Conservation (phyloP, 2,329 filamentous ascomycete genomes). For the Mycosphaerella sp. region DNA sequence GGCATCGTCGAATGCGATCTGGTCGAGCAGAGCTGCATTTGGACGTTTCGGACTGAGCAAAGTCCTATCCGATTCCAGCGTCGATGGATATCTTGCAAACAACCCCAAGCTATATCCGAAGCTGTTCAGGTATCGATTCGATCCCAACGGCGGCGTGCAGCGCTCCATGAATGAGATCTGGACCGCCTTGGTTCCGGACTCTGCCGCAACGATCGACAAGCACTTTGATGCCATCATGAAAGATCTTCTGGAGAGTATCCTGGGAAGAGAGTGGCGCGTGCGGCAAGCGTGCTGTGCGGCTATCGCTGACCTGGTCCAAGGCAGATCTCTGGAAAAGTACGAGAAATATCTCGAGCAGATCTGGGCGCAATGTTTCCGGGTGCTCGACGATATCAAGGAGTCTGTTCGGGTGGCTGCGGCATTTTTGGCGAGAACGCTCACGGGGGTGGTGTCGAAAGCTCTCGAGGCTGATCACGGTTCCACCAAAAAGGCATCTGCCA, state of each 20-base stretch:
- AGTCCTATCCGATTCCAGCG: conserved; percentile 77
- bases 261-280: conserved; percentile 89
- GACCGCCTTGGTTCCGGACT: conserved; percentile 90
- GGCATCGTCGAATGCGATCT: conserved; percentile 90
- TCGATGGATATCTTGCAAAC: conserved; percentile 60
- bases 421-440: conserved; percentile 74
- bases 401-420: conserved; percentile 77
- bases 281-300: conserved; percentile 89
- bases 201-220: conserved; percentile 64
- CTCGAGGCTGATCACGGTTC: conserved; percentile 70
- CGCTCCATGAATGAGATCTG: conserved; percentile 97
- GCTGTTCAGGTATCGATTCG: conserved; percentile 88
- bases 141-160: conserved; percentile 89
- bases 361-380: conserved; percentile 79
- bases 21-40: conserved; percentile 95
- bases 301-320: conserved; percentile 79
- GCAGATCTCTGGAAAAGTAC: conserved; percentile 61
- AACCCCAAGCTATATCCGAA: conserved; percentile 96
- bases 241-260: conserved; percentile 76
- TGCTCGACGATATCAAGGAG: conserved; percentile 92
- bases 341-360: conserved; percentile 78
- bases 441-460: conserved; percentile 76
- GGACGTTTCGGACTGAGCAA: conserved; percentile 87
- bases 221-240: conserved; percentile 86
- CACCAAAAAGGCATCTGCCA: conserved; percentile 60